These are phyloP conservation scores for Yamadazyma sp. DNA, from an alignment of 805 yeast genomes.

Conservation along the genomic window DNA sequence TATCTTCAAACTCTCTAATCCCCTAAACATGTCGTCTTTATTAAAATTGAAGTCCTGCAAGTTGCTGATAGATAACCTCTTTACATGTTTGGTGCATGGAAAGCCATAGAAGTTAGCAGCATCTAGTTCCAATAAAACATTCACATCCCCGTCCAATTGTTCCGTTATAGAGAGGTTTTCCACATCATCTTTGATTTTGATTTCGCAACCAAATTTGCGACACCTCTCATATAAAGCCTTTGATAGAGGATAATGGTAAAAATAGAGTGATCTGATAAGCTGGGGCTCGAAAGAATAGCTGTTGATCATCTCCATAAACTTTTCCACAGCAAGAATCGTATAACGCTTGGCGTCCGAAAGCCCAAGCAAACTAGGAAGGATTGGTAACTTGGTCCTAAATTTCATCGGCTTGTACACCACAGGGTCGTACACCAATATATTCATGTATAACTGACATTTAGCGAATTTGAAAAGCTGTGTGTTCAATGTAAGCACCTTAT, in stretches of 20 bases:
- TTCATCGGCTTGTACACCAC: not conserved
- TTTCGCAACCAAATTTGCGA: conserved; percentile 5
- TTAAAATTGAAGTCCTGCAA: not conserved
- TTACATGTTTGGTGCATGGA: not conserved
- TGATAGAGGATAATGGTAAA: conserved; percentile 1
- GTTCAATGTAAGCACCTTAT: conserved; percentile 2
- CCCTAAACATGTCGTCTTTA: not conserved
- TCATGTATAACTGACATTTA: not conserved
- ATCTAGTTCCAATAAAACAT: not conserved
- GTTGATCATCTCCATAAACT: conserved; percentile 3
- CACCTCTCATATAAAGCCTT: not conserved
- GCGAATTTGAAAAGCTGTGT: conserved; percentile 2
- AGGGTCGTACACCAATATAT: conserved; percentile 4
- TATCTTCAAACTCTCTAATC: not conserved
- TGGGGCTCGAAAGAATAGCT: conserved; percentile 5
- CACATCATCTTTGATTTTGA: not conserved
- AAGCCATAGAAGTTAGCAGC: not conserved
- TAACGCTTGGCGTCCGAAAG: not conserved
- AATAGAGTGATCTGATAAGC: conserved; percentile 2
- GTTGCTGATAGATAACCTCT: not conserved
- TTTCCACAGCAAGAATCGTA: conserved; percentile 1
- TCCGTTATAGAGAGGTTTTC: not conserved
- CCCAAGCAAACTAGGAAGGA: conserved; percentile 4
- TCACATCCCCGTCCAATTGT: not conserved
- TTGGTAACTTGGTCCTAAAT: conserved; percentile 1